A percentile compares a stretch with the other conserved stretches of the same genome.
Evolutionary conservation across 306 rosid genomes (phyloP).

Genomic region (Hippophae gyantsensis): DNA sequence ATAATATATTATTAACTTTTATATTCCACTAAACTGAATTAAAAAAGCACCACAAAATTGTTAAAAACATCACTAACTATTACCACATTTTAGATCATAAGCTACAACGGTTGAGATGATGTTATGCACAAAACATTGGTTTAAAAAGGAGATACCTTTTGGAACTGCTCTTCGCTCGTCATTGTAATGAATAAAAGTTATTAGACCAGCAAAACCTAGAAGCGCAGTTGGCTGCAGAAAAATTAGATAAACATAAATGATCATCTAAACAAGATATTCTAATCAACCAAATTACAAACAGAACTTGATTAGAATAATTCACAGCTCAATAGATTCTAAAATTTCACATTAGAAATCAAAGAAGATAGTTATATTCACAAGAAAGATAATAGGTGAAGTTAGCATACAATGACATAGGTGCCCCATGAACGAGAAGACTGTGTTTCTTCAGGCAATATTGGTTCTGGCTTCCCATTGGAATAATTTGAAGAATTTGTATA

Average conservation of each 20-base stretch:
- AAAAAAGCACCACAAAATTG: too few species aligned
- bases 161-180: slow-evolving; percentile 73
- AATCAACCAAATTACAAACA: not conserved
- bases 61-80: too few species aligned
- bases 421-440: slow-evolving; percentile 41
- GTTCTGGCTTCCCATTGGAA: slow-evolving; percentile 24
- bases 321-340: not conserved
- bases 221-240: slow-evolving; percentile 54
- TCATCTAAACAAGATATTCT: not conserved
- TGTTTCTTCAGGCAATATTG: slow-evolving; percentile 24
- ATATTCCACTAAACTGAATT: too few species aligned
- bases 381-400: slow-evolving; percentile 2
- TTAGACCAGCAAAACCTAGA: slow-evolving; percentile 66
- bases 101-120: too few species aligned
- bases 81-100: too few species aligned
- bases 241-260: slow-evolving; percentile 5
- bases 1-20: not conserved
- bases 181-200: slow-evolving; percentile 48
- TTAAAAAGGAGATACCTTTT: slow-evolving; percentile 44
- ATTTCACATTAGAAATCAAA: not conserved
- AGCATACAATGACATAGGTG: slow-evolving; percentile 51
- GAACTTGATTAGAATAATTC: not conserved
- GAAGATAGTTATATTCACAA: slow-evolving; percentile 3
- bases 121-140: not conserved
- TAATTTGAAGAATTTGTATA: slow-evolving; percentile 40